Evolutionary conservation across 225 moss, liverwort and hornwort species (phyloP).

Genomic region (Pleurozium schreberi): DNA sequence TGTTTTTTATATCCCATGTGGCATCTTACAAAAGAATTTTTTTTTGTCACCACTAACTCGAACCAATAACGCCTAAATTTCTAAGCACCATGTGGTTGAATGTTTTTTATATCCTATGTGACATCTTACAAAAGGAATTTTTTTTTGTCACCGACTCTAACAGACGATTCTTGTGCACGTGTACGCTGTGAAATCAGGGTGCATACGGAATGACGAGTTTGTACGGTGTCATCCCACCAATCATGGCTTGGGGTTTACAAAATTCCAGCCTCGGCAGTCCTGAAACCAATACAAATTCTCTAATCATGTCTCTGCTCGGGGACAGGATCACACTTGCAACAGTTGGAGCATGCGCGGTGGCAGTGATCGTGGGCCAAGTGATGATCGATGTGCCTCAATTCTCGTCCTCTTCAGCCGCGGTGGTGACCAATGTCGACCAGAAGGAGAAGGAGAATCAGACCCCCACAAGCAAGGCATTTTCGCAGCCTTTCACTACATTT

Average conservation of each 20-base stretch:
- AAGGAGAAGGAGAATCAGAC: neutral
- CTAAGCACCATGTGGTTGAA: too few species aligned
- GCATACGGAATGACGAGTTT: conserved; percentile 52
- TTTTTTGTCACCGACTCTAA: too few species aligned
- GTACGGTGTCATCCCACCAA: conserved; percentile 43
- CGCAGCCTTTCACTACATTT: neutral
- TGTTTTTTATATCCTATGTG: too few species aligned
- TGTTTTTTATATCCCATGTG: neutral
- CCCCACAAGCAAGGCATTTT: neutral
- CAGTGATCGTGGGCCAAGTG: conserved; percentile 23
- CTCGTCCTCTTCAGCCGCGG: neutral
- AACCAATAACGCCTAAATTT: too few species aligned
- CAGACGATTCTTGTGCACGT: neutral
- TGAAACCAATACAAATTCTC: neutral
- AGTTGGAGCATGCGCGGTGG: conserved; percentile 18
- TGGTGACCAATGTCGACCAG: neutral
- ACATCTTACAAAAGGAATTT: too few species aligned
- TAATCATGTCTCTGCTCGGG: neutral
- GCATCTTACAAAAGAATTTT: neutral
- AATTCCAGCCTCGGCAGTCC: neutral
- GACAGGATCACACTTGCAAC: conserved; percentile 19
- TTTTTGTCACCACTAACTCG: too few species aligned
- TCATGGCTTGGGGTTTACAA: conserved; percentile 40
- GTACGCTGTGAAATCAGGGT: neutral
- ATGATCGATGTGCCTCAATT: conserved; percentile 14